Evolutionary conservation across 2,329 filamentous ascomycete genomes (phyloP), one percentile per base, ranked within the genome.

Genomic region (Apiospora hydei): DNA sequence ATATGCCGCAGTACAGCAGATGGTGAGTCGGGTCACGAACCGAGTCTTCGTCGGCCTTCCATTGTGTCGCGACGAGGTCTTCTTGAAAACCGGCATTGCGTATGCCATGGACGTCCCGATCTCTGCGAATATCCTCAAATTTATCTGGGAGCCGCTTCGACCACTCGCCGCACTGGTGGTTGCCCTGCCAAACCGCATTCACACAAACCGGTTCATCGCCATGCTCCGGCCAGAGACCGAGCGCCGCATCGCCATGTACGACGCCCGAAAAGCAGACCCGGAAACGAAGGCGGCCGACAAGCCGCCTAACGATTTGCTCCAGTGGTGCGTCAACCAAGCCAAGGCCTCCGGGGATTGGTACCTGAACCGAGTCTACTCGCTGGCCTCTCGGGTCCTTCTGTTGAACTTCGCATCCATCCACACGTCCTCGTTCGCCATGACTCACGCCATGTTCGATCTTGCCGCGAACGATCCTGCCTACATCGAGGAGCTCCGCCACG

Each of bases 331-430:
- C 41, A 79, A 83, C n/a, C 77, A 77, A 5, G 77, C 80, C 46
- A 73, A 75, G 5, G 81, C 82, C 71, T 79, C 78, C 5, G 74
- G 77, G 7, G 73, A 77, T 44, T 76, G 75, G 21, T 79, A 80
- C 70, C 74, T 77, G 69, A 75, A 73, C 70, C 72, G 74, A 43
- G 69, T 73, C 0, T 71, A 80, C 38, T 76, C 81, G 14, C 72
- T 86, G 8, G 81, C 84, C 0, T 80, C 80, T 68, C 74, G 81
- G 3, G 84, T 86, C 76, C 79, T 87, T 3, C 76, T 76, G 0
- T 72, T 88, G 24, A 84, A 80, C 64, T 84, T 88, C 73, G 86
- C 85, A 0, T 82, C 86, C 1, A 88, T 89, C 43, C 85, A 87
- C 73, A 87, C 86, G 0, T 88, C 85, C 0, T 82, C 84, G 0